A percentile compares a stretch with the other conserved stretches of the same genome.
Conservation (phyloP, 1,284 basidiomycete genomes). For the Stereum hirsutum region DNA sequence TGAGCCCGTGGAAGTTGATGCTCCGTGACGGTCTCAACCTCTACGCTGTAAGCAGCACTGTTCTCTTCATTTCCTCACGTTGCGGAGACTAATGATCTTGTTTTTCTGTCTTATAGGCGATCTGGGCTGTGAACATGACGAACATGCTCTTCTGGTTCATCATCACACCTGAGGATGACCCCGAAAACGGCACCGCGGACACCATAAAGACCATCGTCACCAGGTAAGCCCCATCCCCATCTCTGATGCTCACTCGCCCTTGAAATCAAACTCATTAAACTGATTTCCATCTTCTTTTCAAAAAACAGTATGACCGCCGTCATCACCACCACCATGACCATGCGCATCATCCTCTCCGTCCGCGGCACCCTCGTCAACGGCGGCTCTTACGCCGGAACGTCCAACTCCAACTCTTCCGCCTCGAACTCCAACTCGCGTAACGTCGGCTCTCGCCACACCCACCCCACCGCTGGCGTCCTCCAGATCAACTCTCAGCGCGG, state of each 20-base stretch:
- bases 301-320: slow-evolving; percentile 76
- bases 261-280: neutral
- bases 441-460: slow-evolving; percentile 5
- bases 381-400: slow-evolving; percentile 48
- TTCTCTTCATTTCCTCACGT: slow-evolving; percentile 4
- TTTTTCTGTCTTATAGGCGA: slow-evolving; percentile 34
- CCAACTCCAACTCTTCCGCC: slow-evolving; percentile 19
- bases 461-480: slow-evolving; percentile 6
- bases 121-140: slow-evolving; percentile 68
- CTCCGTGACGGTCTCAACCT: slow-evolving; percentile 79
- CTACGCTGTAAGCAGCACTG: slow-evolving; percentile 43
- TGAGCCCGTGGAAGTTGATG: slow-evolving; percentile 74
- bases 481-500: slow-evolving; percentile 10
- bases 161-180: slow-evolving; percentile 48
- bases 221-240: slow-evolving; percentile 25
- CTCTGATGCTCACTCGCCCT: slow-evolving; percentile 1
- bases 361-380: slow-evolving; percentile 61
- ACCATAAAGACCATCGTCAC: slow-evolving; percentile 74
- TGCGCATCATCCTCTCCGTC: slow-evolving; percentile 73
- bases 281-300: neutral
- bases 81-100: neutral
- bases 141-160: slow-evolving; percentile 80
- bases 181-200: too few species aligned
- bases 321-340: slow-evolving; percentile 74
- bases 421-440: slow-evolving; percentile 18